Percentiles rank a stretch among this genome's conserved stretches.
These are phyloP conservation scores for Fusarium azukiicola DNA, from an alignment of 2,329 filamentous ascomycete genomes.

Conservation along the genomic window DNA sequence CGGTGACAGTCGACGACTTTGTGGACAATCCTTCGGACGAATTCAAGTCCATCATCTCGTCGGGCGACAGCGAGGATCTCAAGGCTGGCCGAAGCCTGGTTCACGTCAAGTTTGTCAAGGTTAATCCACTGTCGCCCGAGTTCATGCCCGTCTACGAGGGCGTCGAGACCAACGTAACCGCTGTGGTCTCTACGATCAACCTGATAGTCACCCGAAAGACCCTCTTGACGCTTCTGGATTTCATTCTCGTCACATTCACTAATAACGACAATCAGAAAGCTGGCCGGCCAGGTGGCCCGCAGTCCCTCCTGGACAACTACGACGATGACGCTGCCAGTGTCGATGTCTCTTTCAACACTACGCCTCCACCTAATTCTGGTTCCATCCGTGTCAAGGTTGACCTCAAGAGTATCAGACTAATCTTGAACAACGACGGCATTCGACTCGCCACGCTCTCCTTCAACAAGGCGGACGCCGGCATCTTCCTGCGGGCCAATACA, in stretches of 20 bases:
- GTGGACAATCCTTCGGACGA: slow-evolving; percentile 93
- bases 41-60: slow-evolving; percentile 99
- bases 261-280: slow-evolving; percentile 67
- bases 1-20: slow-evolving; percentile 95
- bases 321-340: slow-evolving; percentile 60
- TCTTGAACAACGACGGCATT: slow-evolving; percentile 98
- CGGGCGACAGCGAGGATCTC: slow-evolving; percentile 85
- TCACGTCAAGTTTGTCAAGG: slow-evolving; percentile 92
- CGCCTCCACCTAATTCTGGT: slow-evolving; percentile 68
- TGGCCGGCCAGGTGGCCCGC: slow-evolving; percentile 58
- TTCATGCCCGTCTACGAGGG: slow-evolving; percentile 96
- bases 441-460: slow-evolving; percentile 95
- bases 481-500: slow-evolving; percentile 91
- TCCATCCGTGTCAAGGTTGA: slow-evolving; percentile 97
- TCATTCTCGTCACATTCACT: slow-evolving; percentile 95
- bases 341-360: slow-evolving; percentile 59
- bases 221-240: slow-evolving; percentile 94
- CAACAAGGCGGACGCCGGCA: slow-evolving; percentile 93
- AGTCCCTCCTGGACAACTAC: slow-evolving; percentile 64
- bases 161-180: slow-evolving; percentile 95
- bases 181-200: slow-evolving; percentile 97
- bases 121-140: slow-evolving; percentile 95
- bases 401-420: slow-evolving; percentile 94
- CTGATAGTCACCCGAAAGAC: slow-evolving; percentile 96
- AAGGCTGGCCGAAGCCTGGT: slow-evolving; percentile 91